Conservation (phyloP, 306 rosid genomes). For the Acacia acuminata region DNA sequence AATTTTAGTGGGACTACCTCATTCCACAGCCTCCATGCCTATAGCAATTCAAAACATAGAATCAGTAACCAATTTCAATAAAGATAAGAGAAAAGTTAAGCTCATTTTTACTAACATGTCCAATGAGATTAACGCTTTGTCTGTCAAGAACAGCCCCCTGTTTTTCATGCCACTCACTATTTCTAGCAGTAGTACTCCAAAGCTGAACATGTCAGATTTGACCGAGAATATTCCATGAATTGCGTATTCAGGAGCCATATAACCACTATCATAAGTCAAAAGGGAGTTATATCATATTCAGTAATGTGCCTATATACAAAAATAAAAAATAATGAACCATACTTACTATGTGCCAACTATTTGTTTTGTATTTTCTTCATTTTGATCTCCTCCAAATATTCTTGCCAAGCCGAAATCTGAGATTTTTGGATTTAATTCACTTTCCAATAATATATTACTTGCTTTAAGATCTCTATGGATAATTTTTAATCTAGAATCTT, state of each 20-base stretch:
- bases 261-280: not conserved
- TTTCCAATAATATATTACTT: not conserved
- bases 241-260: not conserved
- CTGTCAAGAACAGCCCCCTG: not conserved
- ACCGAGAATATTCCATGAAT: not conserved
- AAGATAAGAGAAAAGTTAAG: not conserved
- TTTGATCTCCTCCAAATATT: not conserved
- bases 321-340: not conserved
- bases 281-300: not conserved
- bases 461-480: not conserved
- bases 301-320: not conserved
- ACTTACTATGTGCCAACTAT: slow-evolving; percentile 28
- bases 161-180: slow-evolving; percentile 32
- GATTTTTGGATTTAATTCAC: not conserved
- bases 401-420: not conserved
- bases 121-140: slow-evolving; percentile 1
- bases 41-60: not conserved
- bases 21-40: slow-evolving; percentile 40
- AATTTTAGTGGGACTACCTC: slow-evolving; percentile 13
- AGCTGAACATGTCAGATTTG: slow-evolving; percentile 20
- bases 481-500: not conserved
- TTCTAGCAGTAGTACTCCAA: slow-evolving; percentile 16
- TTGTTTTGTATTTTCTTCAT: not conserved
- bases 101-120: slow-evolving; percentile 10
- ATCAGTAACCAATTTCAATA: not conserved